Base-by-base conservation (phyloP, 306 rosid species). In the Crotalaria pallida region DNA sequence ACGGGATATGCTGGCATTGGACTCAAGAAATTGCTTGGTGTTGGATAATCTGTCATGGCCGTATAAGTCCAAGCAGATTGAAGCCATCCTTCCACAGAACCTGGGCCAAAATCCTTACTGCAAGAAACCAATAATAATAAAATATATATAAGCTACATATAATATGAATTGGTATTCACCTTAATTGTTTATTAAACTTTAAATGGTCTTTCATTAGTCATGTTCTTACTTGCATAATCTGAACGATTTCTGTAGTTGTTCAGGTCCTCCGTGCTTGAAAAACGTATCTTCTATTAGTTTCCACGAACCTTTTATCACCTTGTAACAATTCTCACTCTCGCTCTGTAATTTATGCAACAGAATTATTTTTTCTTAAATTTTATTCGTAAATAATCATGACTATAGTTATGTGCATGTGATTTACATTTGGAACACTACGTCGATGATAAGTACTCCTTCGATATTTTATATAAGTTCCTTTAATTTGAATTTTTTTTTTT, bases 41-140 rank as follows among this genome's bases (percentile, higher is more conserved):
- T 87, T 0, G 98, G 98, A 82, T 93, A 93, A 82, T 93, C 98
- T 0, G 90, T 87, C 97, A 93, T 93, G 29, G 96, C 83, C 2
- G 96, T 79, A 72, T 71, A 84, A 7, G n/a, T 0, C 15, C 2
- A 85, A 0, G 97, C 94, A 0, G 83, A 18, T 0, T 0, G 1
- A 9, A 93, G 79, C 98, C 98, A 93, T 43, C 7, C 5, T 64
- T 27, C 19, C 69, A 93, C 52, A 58, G 53, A 13, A 6, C 0
- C 31, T 34, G 40, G 17, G 23, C 59, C 55, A 3, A 52, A 51
- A 50, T 60, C 16, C 55, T 83, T 71, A 63, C 87, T 86, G 71
- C 24, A 44, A 0, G 6, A 72, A 53, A 15, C 23, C 22, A 40
- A 8, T 9, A 10, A 7, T 31, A n/a, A n/a, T n/a, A n/a, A n/a